Evolutionary conservation across 495 filamentous ascomycete genomes (phyloP).

Genomic region (Daldinia loculata): DNA sequence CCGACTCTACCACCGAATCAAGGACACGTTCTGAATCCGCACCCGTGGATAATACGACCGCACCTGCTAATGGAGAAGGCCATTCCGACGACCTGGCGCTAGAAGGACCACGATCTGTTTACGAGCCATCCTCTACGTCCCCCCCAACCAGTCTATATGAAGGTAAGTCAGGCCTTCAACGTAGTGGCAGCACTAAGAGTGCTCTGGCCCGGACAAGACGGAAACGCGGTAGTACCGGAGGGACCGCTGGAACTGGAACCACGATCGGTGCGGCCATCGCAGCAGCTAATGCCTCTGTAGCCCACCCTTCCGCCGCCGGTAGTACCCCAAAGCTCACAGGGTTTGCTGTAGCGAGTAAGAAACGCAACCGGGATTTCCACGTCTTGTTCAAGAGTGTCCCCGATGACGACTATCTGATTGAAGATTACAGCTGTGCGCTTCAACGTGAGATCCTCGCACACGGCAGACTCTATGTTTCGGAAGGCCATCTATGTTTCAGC

Average conservation of each 20-base stretch:
- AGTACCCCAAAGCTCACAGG: conserved; percentile 83
- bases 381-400: conserved; percentile 93
- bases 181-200: conserved; percentile 85
- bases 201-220: conserved; percentile 68
- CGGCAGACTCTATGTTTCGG: conserved; percentile 93
- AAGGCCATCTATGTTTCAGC: conserved; percentile 97
- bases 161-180: conserved; percentile 69
- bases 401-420: conserved; percentile 97
- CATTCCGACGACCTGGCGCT: conserved; percentile 44
- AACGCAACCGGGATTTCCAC: conserved; percentile 95
- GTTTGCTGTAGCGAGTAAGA: conserved; percentile 95
- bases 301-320: conserved; percentile 64
- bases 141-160: conserved; percentile 74
- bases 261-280: conserved; percentile 75
- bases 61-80: conserved; percentile 33
- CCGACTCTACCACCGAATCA: conserved; percentile 50
- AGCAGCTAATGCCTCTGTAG: conserved; percentile 69
- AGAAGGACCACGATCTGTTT: conserved; percentile 52
- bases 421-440: conserved; percentile 96
- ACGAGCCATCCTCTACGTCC: conserved; percentile 63
- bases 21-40: conserved; percentile 56
- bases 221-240: conserved; percentile 81
- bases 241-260: conserved; percentile 47
- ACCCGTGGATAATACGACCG: conserved; percentile 47
- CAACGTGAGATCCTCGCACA: conserved; percentile 96